Conservation (phyloP, 2,329 filamentous ascomycete genomes). For the Pseudohalonectria lignicola region DNA sequence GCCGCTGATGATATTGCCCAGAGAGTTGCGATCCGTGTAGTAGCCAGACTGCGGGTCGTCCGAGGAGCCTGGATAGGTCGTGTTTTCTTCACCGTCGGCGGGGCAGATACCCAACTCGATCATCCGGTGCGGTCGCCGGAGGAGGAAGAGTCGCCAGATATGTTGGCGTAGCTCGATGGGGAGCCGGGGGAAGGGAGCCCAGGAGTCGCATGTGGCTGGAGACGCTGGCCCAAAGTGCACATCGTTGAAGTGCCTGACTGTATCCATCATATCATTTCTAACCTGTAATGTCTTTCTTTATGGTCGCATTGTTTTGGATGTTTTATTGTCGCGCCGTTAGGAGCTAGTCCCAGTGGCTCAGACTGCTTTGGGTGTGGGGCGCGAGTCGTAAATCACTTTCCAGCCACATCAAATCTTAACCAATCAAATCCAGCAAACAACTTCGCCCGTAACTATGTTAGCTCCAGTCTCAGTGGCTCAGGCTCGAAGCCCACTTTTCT, state of each 20-base stretch:
- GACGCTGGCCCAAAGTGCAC: not conserved
- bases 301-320: too few relatives aligned
- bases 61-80: not conserved
- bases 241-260: not conserved
- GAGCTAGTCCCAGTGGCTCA: too few relatives aligned
- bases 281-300: too few relatives aligned
- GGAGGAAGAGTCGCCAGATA: not conserved
- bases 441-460: too few relatives aligned
- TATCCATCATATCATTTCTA: too few relatives aligned
- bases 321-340: too few relatives aligned
- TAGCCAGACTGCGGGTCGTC: not conserved
- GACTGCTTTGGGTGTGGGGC: too few relatives aligned
- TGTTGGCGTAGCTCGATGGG: not conserved
- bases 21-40: not conserved
- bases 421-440: too few relatives aligned
- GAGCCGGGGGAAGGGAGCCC: not conserved
- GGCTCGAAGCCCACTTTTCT: too few relatives aligned
- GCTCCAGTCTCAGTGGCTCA: too few relatives aligned
- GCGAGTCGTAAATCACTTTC: too few relatives aligned
- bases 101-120: not conserved
- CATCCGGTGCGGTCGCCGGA: not conserved
- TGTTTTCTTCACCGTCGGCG: not conserved
- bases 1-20: slow-evolving; percentile 4
- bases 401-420: too few relatives aligned
- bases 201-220: not conserved